Evolutionary conservation across 2,329 filamentous ascomycete species (phyloP).

Genomic region (Dactylellina parvicollis): DNA sequence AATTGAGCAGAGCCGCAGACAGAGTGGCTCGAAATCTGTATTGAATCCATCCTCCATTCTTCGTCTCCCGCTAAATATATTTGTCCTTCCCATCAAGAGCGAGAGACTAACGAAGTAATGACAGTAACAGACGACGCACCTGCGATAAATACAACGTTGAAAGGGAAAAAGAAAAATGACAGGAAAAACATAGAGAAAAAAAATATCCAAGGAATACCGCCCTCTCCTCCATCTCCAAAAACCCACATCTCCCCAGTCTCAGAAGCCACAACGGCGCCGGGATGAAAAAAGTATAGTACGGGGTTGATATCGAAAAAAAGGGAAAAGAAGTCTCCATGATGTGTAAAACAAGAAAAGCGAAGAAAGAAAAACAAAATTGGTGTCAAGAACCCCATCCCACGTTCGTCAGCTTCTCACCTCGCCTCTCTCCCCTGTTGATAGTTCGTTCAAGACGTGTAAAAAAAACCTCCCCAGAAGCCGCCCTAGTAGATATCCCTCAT

Average conservation of each 20-base stretch:
- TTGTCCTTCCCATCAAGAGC: no score
- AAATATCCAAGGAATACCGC: background rate
- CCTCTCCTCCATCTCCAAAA: slow-evolving; percentile 8
- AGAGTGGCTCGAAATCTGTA: no score
- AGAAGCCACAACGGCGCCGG: slow-evolving; percentile 54
- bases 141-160: no score
- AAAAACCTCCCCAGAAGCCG: slow-evolving; percentile 57
- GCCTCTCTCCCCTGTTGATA: slow-evolving; percentile 53
- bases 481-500: slow-evolving; percentile 56
- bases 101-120: no score
- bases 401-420: slow-evolving; percentile 35
- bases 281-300: slow-evolving; percentile 14
- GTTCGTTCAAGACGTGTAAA: slow-evolving; percentile 27
- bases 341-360: slow-evolving; percentile 10
- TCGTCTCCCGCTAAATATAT: no score
- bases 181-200: slow-evolving; percentile 4
- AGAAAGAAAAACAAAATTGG: slow-evolving; percentile 21
- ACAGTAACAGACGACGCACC: no score
- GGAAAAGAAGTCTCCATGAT: slow-evolving; percentile 5
- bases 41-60: no score
- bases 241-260: slow-evolving; percentile 48
- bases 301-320: slow-evolving; percentile 1
- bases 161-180: no score
- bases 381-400: slow-evolving; percentile 54
- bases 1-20: no score